Conservation (phyloP, 257 asterid genomes). For the Rauvolfia tetraphylla region DNA sequence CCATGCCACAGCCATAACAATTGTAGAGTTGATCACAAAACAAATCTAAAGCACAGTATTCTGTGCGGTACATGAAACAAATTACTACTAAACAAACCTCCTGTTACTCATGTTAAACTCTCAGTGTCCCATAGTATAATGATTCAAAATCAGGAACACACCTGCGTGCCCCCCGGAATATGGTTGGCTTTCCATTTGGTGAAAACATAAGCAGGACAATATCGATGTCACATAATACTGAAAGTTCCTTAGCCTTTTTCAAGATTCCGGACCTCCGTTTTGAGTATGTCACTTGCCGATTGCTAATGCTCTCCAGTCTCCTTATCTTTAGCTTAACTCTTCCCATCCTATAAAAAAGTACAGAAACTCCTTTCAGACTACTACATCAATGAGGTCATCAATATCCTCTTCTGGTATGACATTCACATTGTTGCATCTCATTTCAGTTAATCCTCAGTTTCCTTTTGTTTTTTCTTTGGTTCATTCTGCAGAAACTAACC, state of each 20-base stretch:
- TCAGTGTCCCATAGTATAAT: background rate
- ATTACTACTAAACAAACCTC: too few relatives aligned
- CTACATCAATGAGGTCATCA: background rate
- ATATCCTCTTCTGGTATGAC: background rate
- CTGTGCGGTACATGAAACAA: background rate
- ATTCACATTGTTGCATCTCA: background rate
- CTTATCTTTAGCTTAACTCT: conserved; percentile 77
- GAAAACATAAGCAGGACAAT: conserved; percentile 85
- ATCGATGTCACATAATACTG: conserved; percentile 73
- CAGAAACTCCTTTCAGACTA: conserved; percentile 6
- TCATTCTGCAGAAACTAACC: background rate
- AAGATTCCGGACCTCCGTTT: conserved; percentile 74
- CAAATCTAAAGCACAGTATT: background rate
- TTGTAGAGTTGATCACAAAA: background rate
- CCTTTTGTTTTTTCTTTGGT: background rate
- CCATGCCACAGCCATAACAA: background rate
- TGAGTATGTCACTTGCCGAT: conserved; percentile 78
- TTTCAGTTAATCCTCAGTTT: background rate
- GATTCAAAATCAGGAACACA: conserved; percentile 9
- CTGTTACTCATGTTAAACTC: background rate
- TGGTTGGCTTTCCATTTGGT: conserved; percentile 75
- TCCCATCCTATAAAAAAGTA: conserved; percentile 62
- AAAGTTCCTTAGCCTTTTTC: conserved; percentile 81
- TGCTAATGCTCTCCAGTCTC: conserved; percentile 70
- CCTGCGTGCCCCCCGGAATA: conserved; percentile 72